Percentiles rank a stretch among this genome's conserved stretches.
Conservation (phyloP, 1,139 yeast species). For the Hemisphaericaspora xylofermentans region DNA sequence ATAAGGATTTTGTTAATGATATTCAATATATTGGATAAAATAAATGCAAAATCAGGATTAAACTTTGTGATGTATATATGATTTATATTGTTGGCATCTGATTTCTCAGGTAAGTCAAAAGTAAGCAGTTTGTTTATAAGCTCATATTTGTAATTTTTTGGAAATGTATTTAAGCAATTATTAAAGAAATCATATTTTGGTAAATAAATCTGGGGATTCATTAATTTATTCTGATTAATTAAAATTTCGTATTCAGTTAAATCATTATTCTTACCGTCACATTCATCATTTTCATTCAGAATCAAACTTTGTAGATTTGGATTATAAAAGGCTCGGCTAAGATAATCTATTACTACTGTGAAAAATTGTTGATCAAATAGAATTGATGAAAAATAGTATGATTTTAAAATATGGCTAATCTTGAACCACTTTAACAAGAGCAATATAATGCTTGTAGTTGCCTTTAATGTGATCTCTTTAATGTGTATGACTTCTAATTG, state of each 20-base stretch:
- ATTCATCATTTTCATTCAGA: conserved; percentile 6
- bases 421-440: conserved; percentile 76
- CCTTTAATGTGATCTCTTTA: conserved; percentile 66
- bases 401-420: conserved; percentile 71
- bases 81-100: conserved; percentile 29
- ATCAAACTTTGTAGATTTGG: conserved; percentile 27
- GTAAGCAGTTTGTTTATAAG: conserved; percentile 34
- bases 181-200: conserved; percentile 46
- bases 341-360: conserved; percentile 37
- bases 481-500: conserved; percentile 57
- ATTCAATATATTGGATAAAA: conserved; percentile 44
- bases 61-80: conserved; percentile 31
- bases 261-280: conserved; percentile 18
- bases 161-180: conserved; percentile 30
- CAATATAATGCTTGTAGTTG: conserved; percentile 54
- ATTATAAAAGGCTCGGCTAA: conserved; percentile 41
- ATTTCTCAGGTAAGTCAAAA: conserved; percentile 25
- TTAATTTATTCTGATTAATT: conserved; percentile 37
- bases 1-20: conserved; percentile 45
- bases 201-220: conserved; percentile 46
- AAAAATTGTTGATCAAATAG: conserved; percentile 73
- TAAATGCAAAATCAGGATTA: conserved; percentile 45
- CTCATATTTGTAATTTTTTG: conserved; percentile 16
- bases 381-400: conserved; percentile 69
- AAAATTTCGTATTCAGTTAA: conserved; percentile 39